Evolutionary conservation across 2,329 filamentous ascomycete species (phyloP).

Genomic region (Immersiporthe knoxdaviesiana): DNA sequence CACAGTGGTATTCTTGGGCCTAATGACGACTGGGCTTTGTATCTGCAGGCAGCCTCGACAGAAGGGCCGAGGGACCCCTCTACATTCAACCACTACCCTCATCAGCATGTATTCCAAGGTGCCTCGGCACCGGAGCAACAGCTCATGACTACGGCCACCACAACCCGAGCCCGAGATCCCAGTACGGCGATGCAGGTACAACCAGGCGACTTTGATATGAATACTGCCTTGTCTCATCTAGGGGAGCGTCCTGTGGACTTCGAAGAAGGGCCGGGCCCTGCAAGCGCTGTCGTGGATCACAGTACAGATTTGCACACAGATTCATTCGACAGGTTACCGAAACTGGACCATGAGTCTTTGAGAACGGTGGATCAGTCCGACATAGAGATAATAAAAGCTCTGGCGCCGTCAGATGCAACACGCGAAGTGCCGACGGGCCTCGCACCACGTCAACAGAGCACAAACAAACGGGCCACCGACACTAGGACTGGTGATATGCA

Average conservation of each 20-base stretch:
- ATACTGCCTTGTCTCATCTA: not conserved
- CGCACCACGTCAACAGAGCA: not conserved
- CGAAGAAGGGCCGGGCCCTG: not conserved
- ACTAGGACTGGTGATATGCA: not conserved
- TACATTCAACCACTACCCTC: not conserved
- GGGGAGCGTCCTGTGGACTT: not conserved
- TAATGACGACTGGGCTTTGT: conserved; percentile 6
- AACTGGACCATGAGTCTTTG: conserved; percentile 4
- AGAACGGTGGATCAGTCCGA: not conserved
- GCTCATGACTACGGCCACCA: not conserved
- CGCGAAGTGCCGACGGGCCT: not conserved
- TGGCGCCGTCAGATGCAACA: not conserved
- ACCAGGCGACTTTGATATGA: not conserved
- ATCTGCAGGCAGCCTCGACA: conserved; percentile 6
- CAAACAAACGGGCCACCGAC: not conserved
- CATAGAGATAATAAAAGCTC: not conserved
- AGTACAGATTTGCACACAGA: conserved; percentile 12
- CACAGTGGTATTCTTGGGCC: not conserved
- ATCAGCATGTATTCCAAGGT: conserved; percentile 16
- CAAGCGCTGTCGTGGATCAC: not conserved
- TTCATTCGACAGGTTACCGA: conserved; percentile 18
- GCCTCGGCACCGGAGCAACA: conserved; percentile 16
- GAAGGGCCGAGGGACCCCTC: conserved; percentile 2
- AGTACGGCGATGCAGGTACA: conserved; percentile 12
- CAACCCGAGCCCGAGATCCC: not conserved